Evolutionary conservation across 495 filamentous ascomycete species (phyloP), one percentile per base, ranked within the genome.

Genomic region (Hypomontagnella submonticulosa): DNA sequence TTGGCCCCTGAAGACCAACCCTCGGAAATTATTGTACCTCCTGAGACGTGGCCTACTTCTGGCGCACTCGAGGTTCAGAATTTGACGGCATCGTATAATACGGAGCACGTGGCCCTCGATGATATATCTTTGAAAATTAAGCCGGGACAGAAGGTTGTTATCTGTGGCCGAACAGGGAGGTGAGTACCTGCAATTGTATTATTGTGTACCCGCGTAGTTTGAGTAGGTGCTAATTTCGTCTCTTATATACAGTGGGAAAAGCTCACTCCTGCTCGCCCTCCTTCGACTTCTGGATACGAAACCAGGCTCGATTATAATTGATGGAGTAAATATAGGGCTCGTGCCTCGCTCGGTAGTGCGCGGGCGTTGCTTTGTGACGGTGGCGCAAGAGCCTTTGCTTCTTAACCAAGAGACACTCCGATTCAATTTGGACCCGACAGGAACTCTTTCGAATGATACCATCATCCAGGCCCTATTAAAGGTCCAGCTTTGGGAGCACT

Each of bases 111-210:
- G 0, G 41, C 32, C 4, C 76, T 89, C 37, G 75, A 79, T 10
- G 70, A 85, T 43, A 69, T 88, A 7, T 83, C 77, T 11, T 61
- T 89, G 0, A 71, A 75, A 9, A 80, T 90, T 37, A 53, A 74
- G 4, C 74, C 81, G 3, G 87, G 86, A 10, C 80, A 88, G 70
- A 88, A 88, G 54, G 73, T 88, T 23, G 83, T 79, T 18, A 85
- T 89, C 38, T 77, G 75, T 43, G 75, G 75, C 3, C 73, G 75
- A n/a, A 75, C 69, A 8, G 74, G 74, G 16, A 73, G 71, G 71
- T 63, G 38, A 54, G 59, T 53, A 5, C 27, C 19, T 6, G 0
- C 8, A 20, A 8, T 18, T 30, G 30, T 18, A 44, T 36, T n/a
- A n/a, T n/a, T n/a, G n/a, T n/a, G n/a, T n/a, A n/a, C n/a, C n/a